Evolutionary conservation across 2,329 filamentous ascomycete species (phyloP), one percentile per base, ranked within the genome.

Genomic region (Beauveria scarabaeidicola): DNA sequence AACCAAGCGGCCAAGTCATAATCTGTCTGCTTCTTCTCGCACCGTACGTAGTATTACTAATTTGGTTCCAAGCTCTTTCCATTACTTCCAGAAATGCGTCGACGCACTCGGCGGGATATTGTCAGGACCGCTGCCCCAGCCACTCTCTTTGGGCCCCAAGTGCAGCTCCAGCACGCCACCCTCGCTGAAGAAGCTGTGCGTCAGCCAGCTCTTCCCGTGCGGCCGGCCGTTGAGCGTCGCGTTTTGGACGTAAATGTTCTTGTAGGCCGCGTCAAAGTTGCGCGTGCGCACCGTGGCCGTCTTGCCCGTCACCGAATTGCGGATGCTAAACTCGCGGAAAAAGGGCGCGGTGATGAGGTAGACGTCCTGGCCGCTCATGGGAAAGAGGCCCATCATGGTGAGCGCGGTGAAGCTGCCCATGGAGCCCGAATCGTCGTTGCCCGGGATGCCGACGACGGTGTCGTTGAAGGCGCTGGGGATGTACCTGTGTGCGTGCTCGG

Each of bases 381-480:
- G 79, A 66, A 81, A 82, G 57, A 82, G 74, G 0, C 80, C 80
- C 72, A 82, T 72, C 74, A 81, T 77, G 3, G 75, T 72, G 48
- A 81, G 71, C 0, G 76, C 75, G 17, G 73, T 73, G 62, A 82
- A 82, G 6, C 78, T 78, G 1, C 79, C 79, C 79, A 82, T 82
- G 53, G 80, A 78, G 23, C 78, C 80, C 1, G 67, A 68, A 70
- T 82, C 79, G 64, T 82, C 79, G 65, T 82, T 82, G 5, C 80
- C 80, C 0, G 80, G 79, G 38, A 82, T 77, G 0, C 88, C 88
- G 36, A 74, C 75, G 3, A 82, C 68, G 0, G 81, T 83, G 27
- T 82, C 80, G 73, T 89, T 89, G 77, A 90, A 90, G 55, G 83
- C 79, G 1, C 75, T 75, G 0, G 87, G 87, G 61, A 90, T 88